These are phyloP conservation scores for Saitozyma podzolica DNA, from an alignment of 768 basidiomycete genomes.

Conservation along the genomic window DNA sequence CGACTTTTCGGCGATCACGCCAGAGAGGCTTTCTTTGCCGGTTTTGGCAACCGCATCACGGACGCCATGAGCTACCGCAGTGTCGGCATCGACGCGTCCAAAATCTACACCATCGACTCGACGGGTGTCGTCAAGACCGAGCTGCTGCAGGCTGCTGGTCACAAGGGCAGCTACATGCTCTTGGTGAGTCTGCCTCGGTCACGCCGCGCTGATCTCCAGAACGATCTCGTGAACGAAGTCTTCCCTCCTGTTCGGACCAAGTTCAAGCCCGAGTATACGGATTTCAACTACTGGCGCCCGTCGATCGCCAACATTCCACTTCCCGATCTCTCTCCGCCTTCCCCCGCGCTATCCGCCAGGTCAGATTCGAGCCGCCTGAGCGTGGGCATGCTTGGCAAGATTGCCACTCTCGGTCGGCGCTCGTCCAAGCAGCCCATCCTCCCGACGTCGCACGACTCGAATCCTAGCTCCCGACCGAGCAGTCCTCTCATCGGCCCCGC, in stretches of 20 bases:
- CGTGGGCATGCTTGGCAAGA: constrained; percentile 43
- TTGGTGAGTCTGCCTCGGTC: constrained; percentile 58
- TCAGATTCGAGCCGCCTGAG: constrained; percentile 67
- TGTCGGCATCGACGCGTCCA: constrained; percentile 87
- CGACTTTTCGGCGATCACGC: constrained; percentile 69
- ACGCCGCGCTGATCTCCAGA: constrained; percentile 49
- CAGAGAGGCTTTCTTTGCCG: constrained; percentile 84
- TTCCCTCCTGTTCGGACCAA: constrained; percentile 93
- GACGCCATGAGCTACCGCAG: constrained; percentile 97
- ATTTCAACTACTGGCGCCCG: constrained; percentile 93
- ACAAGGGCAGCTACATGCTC: constrained; percentile 96
- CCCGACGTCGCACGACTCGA: constrained; percentile 21
- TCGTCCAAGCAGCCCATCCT: constrained; percentile 43
- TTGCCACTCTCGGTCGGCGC: constrained; percentile 49
- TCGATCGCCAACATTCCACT: constrained; percentile 71
- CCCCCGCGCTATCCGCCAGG: constrained; percentile 88
- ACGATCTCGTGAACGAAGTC: constrained; percentile 99
- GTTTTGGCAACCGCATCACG: constrained; percentile 97
- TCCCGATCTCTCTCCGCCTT: constrained; percentile 67
- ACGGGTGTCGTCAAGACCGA: constrained; percentile 95
- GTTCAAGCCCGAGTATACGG: constrained; percentile 84
- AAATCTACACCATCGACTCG: constrained; percentile 94
- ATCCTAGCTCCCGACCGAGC: constrained; percentile 58
- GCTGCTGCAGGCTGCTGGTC: constrained; percentile 90
- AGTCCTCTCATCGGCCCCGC: constrained; percentile 71